Percentiles rank a stretch among this genome's conserved stretches.
Conservation (phyloP, 129 eudicot genomes). For the Lactuca sativa region DNA sequence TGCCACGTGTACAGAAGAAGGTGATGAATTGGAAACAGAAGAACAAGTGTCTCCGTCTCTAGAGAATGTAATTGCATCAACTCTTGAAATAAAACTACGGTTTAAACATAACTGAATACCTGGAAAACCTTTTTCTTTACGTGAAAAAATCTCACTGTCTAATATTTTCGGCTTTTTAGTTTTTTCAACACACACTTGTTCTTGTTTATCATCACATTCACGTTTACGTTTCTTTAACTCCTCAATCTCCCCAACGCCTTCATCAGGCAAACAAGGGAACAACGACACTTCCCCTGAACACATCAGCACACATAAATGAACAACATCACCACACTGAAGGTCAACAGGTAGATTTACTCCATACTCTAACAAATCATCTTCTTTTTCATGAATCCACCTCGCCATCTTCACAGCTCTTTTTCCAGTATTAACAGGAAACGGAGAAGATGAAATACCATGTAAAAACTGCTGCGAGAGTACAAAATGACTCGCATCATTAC, state of each 20-base stretch:
- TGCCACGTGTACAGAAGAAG: constrained; percentile 23
- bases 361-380: constrained; percentile 52
- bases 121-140: constrained; percentile 92
- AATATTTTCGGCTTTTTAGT: constrained; percentile 52
- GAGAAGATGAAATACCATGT: constrained; percentile 51
- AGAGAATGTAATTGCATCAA: constrained; percentile 36
- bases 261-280: constrained; percentile 68
- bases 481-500: constrained; percentile 54
- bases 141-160: constrained; percentile 54
- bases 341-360: constrained; percentile 63
- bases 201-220: constrained; percentile 38
- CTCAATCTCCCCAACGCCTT: constrained; percentile 86
- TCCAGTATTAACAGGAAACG: constrained; percentile 75
- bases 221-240: constrained; percentile 66
- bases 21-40: constrained; percentile 28
- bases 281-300: constrained; percentile 63
- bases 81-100: constrained; percentile 46
- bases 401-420: constrained; percentile 63
- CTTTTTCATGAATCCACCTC: constrained; percentile 71
- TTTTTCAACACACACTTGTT: constrained; percentile 39
- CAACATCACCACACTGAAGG: constrained; percentile 80
- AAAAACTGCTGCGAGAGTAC: constrained; percentile 73
- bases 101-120: constrained; percentile 61
- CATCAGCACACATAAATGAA: constrained; percentile 63
- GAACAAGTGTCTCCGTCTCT: constrained; percentile 15